Evolutionary conservation across 2,329 filamentous ascomycete species (phyloP).

Genomic region (Alternaria burnsii): DNA sequence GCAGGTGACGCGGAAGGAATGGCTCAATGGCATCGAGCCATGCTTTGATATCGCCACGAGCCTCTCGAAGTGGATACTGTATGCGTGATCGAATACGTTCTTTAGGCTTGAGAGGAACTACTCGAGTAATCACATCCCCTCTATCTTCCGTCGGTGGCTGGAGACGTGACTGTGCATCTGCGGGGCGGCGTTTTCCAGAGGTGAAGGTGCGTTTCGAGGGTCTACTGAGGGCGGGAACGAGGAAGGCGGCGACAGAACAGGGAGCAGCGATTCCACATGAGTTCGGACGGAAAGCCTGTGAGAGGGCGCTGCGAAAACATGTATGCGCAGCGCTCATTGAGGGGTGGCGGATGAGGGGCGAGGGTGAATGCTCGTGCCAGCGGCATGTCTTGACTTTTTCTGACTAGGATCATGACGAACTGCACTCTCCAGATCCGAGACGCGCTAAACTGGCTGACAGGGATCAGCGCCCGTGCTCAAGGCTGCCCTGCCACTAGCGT

Average conservation of each 20-base stretch:
- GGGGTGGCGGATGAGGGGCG: conserved; percentile 23
- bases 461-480: conserved; percentile 14
- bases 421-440: conserved; percentile 19
- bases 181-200: conserved; percentile 26
- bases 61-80: conserved; percentile 29
- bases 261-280: conserved; percentile 27
- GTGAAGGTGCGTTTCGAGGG: conserved; percentile 39
- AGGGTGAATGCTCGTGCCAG: conserved; percentile 26
- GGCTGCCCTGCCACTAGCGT: conserved; percentile 20
- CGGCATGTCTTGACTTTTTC: conserved; percentile 35
- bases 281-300: conserved; percentile 47
- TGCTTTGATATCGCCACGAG: conserved; percentile 37
- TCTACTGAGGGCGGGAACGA: conserved; percentile 43
- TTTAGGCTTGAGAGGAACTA: conserved; percentile 20
- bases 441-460: conserved; percentile 18
- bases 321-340: conserved; percentile 52
- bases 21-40: conserved; percentile 50
- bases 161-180: conserved; percentile 6
- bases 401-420: conserved; percentile 35
- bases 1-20: conserved; percentile 49
- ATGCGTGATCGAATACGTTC: conserved; percentile 25
- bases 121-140: neutral
- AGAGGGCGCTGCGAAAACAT: conserved; percentile 49
- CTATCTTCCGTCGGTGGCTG: conserved; percentile 4
- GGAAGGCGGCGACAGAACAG: conserved; percentile 44